Evolutionary conservation across 2,329 filamentous ascomycete species (phyloP), one percentile per base, ranked within the genome.

Genomic region (Clarireedia hainanense): DNA sequence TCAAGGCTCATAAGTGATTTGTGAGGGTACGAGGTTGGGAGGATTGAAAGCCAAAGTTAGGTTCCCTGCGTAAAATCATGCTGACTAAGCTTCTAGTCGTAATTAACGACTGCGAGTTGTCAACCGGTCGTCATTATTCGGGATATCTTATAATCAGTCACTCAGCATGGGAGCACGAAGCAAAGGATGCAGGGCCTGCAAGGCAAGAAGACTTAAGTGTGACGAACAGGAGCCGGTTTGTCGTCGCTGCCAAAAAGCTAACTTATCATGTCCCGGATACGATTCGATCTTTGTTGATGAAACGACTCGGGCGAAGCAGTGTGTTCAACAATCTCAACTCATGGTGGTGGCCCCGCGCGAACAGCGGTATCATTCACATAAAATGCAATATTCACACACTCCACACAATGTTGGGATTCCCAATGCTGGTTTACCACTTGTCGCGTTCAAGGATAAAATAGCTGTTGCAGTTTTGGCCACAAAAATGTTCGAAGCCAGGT

Each of bases 181-280:
- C 24, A 52, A 52, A 52, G 50, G 50, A n/a, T 52, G 50, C 12
- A 40, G 36, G 27, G 24, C 34, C 17, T 60, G 56, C 50, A 53
- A 59, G 39, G 57, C 48, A 23, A 34, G 62, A 34, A 55, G 57
- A 42, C 57, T 63, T 6, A 64, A 64, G 51, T 64, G 62, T 47
- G 62, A 64, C 50, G 61, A 63, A 37, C 58, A 56, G 4, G 30
- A 57, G 10, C 62, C 62, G 9, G 30, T 34, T 2, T 64, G 62
- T 52, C 49, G 55, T 14, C 59, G 62, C 14, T 64, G 62, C 47
- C 55, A 26, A 24, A 57, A 47, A n/a, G 49, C 58, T n/a, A 53
- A 49, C 10, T 42, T 56, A 20, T 27, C 43, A 49, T 60, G 58
- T 43, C 46, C 43, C 12, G 58, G 58, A 45, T 58, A 47, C 42